Conservation (phyloP, 2,329 filamentous ascomycete species). For the Diaporthe nobilis region DNA sequence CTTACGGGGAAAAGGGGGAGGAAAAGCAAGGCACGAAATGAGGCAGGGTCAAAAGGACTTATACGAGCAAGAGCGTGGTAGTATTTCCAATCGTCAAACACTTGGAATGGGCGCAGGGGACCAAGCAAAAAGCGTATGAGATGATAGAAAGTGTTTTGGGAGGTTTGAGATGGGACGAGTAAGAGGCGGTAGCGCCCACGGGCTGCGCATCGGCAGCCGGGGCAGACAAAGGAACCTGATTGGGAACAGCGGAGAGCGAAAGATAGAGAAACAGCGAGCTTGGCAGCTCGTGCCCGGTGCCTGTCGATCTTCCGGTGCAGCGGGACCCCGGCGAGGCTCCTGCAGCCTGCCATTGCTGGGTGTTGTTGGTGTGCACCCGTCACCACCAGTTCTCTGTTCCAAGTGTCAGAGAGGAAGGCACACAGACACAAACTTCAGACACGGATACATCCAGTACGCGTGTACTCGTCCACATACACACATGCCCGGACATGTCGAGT, state of each 20-base stretch:
- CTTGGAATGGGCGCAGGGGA: background rate
- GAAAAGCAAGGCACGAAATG: background rate
- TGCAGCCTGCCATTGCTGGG: background rate
- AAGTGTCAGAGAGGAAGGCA: no score
- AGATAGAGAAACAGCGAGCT: background rate
- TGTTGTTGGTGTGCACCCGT: no score
- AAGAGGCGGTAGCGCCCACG: background rate
- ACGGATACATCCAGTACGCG: slow-evolving; percentile 1
- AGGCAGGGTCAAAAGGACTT: slow-evolving; percentile 21
- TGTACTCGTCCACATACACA: background rate
- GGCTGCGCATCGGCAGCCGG: slow-evolving; percentile 3
- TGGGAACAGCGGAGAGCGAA: background rate
- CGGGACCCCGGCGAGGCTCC: slow-evolving; percentile 13
- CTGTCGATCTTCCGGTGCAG: slow-evolving; percentile 19
- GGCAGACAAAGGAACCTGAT: background rate
- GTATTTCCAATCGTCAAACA: background rate
- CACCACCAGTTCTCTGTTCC: no score
- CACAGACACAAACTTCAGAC: slow-evolving; percentile 13
- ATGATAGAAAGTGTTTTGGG: slow-evolving; percentile 30
- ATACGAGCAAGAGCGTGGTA: slow-evolving; percentile 12
- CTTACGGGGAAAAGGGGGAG: background rate
- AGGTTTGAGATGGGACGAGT: slow-evolving; percentile 19
- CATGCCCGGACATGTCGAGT: background rate
- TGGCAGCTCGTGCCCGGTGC: slow-evolving; percentile 17
- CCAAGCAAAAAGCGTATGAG: slow-evolving; percentile 6